Conservation (phyloP, 257 asterid species). For the Solanum chaucha region DNA sequence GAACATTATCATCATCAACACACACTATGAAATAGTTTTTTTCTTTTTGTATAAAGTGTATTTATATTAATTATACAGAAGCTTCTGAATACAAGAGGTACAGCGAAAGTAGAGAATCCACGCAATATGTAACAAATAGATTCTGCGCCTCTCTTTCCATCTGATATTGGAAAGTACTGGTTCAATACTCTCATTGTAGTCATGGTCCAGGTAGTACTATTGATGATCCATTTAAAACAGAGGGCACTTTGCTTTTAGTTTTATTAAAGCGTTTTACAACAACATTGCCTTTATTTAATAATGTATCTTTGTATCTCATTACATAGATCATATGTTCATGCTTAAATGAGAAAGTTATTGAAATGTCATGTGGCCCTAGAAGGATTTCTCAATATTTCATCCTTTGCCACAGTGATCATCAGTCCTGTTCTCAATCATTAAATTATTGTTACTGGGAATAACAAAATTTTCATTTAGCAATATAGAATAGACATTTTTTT, state of each 20-base stretch:
- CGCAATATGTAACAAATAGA: background rate
- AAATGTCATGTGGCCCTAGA: background rate
- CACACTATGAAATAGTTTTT: background rate
- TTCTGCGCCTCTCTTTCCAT: background rate
- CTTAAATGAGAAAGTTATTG: background rate
- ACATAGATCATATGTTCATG: background rate
- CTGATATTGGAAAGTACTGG: background rate
- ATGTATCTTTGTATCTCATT: background rate
- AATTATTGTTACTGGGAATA: background rate
- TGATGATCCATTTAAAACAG: background rate
- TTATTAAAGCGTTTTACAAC: background rate
- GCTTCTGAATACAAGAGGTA: background rate
- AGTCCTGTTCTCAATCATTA: background rate
- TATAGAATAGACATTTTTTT: background rate
- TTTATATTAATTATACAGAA: background rate
- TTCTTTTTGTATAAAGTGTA: background rate
- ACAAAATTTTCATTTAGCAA: background rate
- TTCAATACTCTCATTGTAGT: background rate
- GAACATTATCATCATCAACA: background rate
- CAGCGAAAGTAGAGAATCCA: background rate
- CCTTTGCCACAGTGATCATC: background rate
- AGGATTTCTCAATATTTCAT: background rate
- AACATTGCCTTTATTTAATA: background rate
- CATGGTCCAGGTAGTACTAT: background rate
- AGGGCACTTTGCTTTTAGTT: background rate